These are phyloP conservation scores for Linum usitatissimum DNA, from an alignment of 345 rosid genomes.

Conservation along the genomic window DNA sequence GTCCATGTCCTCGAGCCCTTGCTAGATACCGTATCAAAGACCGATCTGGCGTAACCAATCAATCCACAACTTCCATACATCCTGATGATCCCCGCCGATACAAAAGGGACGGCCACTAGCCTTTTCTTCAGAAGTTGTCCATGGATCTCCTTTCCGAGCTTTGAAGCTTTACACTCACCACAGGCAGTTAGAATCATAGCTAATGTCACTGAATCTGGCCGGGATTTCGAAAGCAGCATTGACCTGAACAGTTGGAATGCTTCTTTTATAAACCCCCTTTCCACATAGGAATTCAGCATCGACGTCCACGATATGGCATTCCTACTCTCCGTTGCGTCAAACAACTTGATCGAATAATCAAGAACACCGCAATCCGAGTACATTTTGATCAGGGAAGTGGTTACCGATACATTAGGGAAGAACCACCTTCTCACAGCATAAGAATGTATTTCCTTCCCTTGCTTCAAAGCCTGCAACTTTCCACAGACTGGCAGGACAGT, in stretches of 20 bases:
- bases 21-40: constrained; percentile 39
- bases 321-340: constrained; percentile 28
- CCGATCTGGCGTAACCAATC: constrained; percentile 34
- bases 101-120: constrained; percentile 46
- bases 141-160: constrained; percentile 6
- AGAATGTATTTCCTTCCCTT: constrained; percentile 79
- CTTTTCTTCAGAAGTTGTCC: constrained; percentile 13
- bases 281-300: constrained; percentile 27
- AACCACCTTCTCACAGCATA: constrained; percentile 62
- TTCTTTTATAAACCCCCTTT: neutral
- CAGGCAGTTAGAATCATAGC: constrained; percentile 47
- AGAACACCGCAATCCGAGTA: constrained; percentile 61
- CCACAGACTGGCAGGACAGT: constrained; percentile 73
- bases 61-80: constrained; percentile 61
- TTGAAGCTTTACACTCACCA: constrained; percentile 25
- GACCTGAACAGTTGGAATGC: constrained; percentile 5
- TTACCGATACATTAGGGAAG: constrained; percentile 59
- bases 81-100: constrained; percentile 54
- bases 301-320: constrained; percentile 21
- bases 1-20: constrained; percentile 83
- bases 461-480: constrained; percentile 47
- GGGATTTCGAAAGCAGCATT: neutral
- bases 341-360: constrained; percentile 42
- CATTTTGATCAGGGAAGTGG: constrained; percentile 71
- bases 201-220: neutral